A percentile compares a stretch with the other conserved stretches of the same genome.
Conservation (phyloP, 352 stramenopile species). For the Pseudoperonospora humuli region DNA sequence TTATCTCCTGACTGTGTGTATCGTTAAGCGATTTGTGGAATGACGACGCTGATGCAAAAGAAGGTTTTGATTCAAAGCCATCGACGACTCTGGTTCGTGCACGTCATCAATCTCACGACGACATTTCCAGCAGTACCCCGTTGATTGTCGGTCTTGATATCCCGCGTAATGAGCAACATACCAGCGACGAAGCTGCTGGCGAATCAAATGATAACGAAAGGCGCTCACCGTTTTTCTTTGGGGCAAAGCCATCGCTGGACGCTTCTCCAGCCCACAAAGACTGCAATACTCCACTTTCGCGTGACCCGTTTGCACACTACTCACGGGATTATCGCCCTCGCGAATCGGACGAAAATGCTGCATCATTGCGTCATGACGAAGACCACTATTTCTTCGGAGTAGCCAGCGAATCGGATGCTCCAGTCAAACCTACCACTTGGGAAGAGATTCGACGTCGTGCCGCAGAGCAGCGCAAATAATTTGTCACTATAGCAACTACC, state of each 20-base stretch:
- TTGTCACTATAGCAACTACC: background rate
- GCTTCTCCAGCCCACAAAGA: slow-evolving; percentile 3
- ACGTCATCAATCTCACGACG: slow-evolving; percentile 10
- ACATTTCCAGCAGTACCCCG: slow-evolving; percentile 13
- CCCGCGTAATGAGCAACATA: slow-evolving; percentile 9
- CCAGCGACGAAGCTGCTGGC: slow-evolving; percentile 13
- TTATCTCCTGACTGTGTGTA: background rate
- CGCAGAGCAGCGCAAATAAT: slow-evolving; percentile 43
- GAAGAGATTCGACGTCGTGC: slow-evolving; percentile 66
- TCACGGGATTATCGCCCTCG: slow-evolving; percentile 7
- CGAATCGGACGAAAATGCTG: slow-evolving; percentile 7
- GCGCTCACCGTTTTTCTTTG: slow-evolving; percentile 49
- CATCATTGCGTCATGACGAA: slow-evolving; percentile 29
- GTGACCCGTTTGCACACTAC: slow-evolving; percentile 31
- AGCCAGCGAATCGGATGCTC: slow-evolving; percentile 15
- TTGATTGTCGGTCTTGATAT: slow-evolving; percentile 25
- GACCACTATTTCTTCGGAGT: slow-evolving; percentile 46
- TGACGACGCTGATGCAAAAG: slow-evolving; percentile 7
- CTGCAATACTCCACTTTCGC: slow-evolving; percentile 24
- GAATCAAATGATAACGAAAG: slow-evolving; percentile 15
- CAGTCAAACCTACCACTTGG: slow-evolving; percentile 52
- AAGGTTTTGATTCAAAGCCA: slow-evolving; percentile 9
- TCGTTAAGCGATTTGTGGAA: slow-evolving; percentile 45
- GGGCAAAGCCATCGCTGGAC: slow-evolving; percentile 10
- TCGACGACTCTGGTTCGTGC: slow-evolving; percentile 2